Percentiles rank a stretch among this genome's conserved stretches.
Evolutionary conservation across 2,329 filamentous ascomycete genomes (phyloP).

Genomic region (Elsinoe fawcettii): DNA sequence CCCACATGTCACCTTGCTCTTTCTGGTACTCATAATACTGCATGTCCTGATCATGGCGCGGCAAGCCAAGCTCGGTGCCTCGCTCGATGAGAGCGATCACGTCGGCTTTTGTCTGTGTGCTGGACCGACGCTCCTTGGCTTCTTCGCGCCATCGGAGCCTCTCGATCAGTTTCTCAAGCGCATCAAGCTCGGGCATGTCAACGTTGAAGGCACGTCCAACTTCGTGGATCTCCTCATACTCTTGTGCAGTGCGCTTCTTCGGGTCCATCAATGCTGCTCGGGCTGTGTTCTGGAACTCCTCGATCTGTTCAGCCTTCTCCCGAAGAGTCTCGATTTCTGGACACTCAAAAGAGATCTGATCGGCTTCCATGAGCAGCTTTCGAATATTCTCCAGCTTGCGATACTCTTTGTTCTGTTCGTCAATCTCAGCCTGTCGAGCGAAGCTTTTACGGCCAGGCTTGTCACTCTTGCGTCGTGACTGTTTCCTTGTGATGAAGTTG

Average conservation of each 20-base stretch:
- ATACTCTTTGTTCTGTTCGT: conserved; percentile 74
- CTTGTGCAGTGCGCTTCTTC: conserved; percentile 54
- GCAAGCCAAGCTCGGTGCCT: conserved; percentile 68
- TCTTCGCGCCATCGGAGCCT: conserved; percentile 84
- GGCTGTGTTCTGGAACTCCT: conserved; percentile 73
- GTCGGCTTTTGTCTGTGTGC: conserved; percentile 66
- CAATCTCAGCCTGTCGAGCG: conserved; percentile 65
- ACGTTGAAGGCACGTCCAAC: conserved; percentile 83
- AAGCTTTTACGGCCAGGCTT: conserved; percentile 71
- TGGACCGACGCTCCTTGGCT: conserved; percentile 49
- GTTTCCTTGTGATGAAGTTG: conserved; percentile 92
- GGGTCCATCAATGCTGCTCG: conserved; percentile 61
- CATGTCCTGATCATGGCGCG: conserved; percentile 72
- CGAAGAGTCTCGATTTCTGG: conserved; percentile 79
- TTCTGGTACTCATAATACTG: conserved; percentile 68
- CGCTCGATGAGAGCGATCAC: conserved; percentile 71
- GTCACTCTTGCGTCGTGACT: conserved; percentile 92
- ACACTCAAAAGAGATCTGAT: conserved; percentile 85
- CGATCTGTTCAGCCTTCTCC: conserved; percentile 78
- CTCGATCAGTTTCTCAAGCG: conserved; percentile 69
- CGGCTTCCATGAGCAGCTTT: conserved; percentile 73
- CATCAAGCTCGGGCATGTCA: conserved; percentile 80
- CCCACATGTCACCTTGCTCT: conserved; percentile 75
- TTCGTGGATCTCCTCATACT: conserved; percentile 88
- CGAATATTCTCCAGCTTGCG: conserved; percentile 85